Evolutionary conservation across 805 yeast genomes (phyloP).

Genomic region (Starmera pachycereana): DNA sequence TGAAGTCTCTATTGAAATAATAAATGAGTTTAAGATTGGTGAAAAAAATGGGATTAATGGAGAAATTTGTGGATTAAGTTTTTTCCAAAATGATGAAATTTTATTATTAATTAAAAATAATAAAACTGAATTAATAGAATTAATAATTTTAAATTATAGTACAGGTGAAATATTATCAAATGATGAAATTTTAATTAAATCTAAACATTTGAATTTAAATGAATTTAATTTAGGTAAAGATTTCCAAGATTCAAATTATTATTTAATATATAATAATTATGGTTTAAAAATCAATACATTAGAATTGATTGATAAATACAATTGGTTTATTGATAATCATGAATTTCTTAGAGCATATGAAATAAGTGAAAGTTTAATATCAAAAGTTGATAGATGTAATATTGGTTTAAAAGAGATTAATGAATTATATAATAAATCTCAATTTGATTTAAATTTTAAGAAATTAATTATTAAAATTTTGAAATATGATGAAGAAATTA

Average conservation of each 20-base stretch:
- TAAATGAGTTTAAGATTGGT: no score
- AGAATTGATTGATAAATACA: conserved; percentile 55
- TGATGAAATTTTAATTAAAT: conserved; percentile 64
- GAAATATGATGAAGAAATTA: conserved; percentile 11
- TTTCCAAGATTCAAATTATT: conserved; percentile 26
- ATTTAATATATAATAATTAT: conserved; percentile 70
- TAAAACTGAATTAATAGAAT: conserved; percentile 51
- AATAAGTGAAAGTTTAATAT: conserved; percentile 50
- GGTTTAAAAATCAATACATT: conserved; percentile 67
- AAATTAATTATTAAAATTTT: conserved; percentile 6
- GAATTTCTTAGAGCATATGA: conserved; percentile 67
- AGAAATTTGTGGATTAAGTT: conserved; percentile 66
- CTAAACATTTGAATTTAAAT: conserved; percentile 56
- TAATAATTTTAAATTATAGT: conserved; percentile 52
- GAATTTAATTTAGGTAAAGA: conserved; percentile 64
- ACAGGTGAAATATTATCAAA: conserved; percentile 67
- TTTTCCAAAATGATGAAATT: conserved; percentile 63
- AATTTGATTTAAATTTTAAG: no score
- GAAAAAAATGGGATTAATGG: conserved; percentile 27
- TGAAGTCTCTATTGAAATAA: no score
- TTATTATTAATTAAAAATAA: conserved; percentile 33
- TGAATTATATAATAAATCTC: conserved; percentile 20
- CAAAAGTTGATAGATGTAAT: conserved; percentile 37
- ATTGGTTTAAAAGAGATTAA: conserved; percentile 45
- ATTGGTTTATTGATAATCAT: conserved; percentile 57